Evolutionary conservation across 1,284 basidiomycete species (phyloP), one percentile per base, ranked within the genome.

Genomic region (Apiotrichum gracile): DNA sequence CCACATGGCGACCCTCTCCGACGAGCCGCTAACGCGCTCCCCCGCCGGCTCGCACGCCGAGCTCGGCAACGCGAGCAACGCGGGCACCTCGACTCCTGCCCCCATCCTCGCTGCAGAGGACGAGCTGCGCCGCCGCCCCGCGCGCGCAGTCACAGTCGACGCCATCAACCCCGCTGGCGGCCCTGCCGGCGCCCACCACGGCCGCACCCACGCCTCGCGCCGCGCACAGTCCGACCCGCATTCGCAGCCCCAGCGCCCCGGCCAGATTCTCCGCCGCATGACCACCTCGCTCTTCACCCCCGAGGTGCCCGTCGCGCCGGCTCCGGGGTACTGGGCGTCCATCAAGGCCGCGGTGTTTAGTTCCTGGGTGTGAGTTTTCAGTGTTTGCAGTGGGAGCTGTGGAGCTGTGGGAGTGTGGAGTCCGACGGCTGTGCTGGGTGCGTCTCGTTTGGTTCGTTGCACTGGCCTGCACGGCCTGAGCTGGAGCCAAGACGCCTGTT

Each of bases 251-350:
- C 25, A 21, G n/a, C 25, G 33, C 41, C 22, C 49, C 4, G 31
- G 31, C 14, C n/a, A 24, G 16, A 19, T 33, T 14, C 22, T 75
- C 38, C 61, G 64, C 47, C 51, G 65, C 25, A 63, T 72, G 53
- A 69, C 73, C 17, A 74, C 73, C 12, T 68, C 68, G 2, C 57
- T 77, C 24, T 69, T 77, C 41, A 72, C 70, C 2, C 66, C 73
- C 4, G 71, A 74, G 44, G 62, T 61, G 33, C 69, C 67, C 29
- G 61, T 77, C 45, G 66, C 68, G 8, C 61, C 68, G 40, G 72
- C 73, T 22, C 77, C 77, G n/a, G 73, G 70, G 0, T 71, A 65
- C 48, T 9, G 54, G 41, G 52, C 55, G 17, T 72, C 68, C 44
- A 40, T 73, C 35, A 64, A 63, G 40, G 76, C 76, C 10, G 69